Conservation (phyloP, 495 filamentous ascomycete species). For the Massariosphaeria phaeospora region DNA sequence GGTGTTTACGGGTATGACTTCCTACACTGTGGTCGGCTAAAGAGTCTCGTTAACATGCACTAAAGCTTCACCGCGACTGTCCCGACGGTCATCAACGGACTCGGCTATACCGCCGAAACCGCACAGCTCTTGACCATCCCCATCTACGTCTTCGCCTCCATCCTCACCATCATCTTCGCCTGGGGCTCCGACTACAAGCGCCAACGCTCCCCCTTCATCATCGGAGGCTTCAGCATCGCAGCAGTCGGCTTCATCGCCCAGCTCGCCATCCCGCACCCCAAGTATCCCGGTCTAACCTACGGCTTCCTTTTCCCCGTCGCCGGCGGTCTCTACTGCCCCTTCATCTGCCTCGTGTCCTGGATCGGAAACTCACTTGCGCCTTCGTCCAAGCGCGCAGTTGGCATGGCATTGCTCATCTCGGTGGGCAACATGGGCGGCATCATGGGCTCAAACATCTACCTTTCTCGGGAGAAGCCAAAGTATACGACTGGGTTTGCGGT, state of each 20-base stretch:
- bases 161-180: slow-evolving; percentile 27
- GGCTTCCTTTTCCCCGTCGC: slow-evolving; percentile 36
- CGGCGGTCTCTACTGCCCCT: slow-evolving; percentile 38
- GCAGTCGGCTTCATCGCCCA: slow-evolving; percentile 22
- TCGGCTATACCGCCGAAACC: slow-evolving; percentile 25
- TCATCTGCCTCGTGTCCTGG: slow-evolving; percentile 33
- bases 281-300: slow-evolving; percentile 32
- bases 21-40: slow-evolving; percentile 51
- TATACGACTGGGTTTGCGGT: slow-evolving; percentile 29
- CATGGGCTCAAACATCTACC: slow-evolving; percentile 30
- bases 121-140: slow-evolving; percentile 30
- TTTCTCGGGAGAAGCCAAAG: slow-evolving; percentile 20
- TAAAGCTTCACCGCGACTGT: slow-evolving; percentile 19
- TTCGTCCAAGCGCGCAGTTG: slow-evolving; percentile 36
- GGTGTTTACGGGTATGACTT: slow-evolving; percentile 49
- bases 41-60: neutral
- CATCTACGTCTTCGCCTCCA: slow-evolving; percentile 28
- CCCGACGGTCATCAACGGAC: slow-evolving; percentile 23
- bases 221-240: slow-evolving; percentile 17
- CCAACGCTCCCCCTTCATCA: slow-evolving; percentile 24
- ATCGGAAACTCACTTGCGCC: slow-evolving; percentile 37
- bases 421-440: slow-evolving; percentile 33
- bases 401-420: slow-evolving; percentile 30
- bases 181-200: slow-evolving; percentile 18
- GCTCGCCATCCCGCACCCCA: slow-evolving; percentile 28